Evolutionary conservation across 306 rosid genomes (phyloP).

Genomic region (Quercus suber): DNA sequence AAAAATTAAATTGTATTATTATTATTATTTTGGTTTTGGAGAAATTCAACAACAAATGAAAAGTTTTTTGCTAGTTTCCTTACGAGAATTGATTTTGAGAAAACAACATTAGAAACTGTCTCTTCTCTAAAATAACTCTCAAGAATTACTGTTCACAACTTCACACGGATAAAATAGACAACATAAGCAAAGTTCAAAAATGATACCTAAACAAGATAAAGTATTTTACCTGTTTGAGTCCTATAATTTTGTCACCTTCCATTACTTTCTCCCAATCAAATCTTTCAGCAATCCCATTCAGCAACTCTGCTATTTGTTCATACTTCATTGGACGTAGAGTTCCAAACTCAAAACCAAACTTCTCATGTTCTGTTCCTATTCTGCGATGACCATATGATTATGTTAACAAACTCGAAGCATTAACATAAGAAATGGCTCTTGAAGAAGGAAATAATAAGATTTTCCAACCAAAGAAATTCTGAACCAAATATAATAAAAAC

Average conservation of each 20-base stretch:
- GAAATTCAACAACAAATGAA: background rate
- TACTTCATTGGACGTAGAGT: slow-evolving; percentile 73
- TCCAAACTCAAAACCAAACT: slow-evolving; percentile 89
- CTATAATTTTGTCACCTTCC: slow-evolving; percentile 91
- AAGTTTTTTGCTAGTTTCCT: background rate
- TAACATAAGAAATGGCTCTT: background rate
- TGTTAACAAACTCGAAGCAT: background rate
- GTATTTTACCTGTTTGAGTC: slow-evolving; percentile 77
- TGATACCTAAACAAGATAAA: background rate
- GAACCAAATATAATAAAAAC: background rate
- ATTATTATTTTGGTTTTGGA: background rate
- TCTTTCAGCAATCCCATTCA: slow-evolving; percentile 84
- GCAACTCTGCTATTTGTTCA: slow-evolving; percentile 84
- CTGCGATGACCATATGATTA: slow-evolving; percentile 41
- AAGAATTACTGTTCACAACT: background rate
- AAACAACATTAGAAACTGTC: background rate
- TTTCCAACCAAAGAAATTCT: background rate
- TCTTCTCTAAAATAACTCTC: background rate
- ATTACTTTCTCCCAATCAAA: slow-evolving; percentile 91
- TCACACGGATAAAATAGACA: background rate
- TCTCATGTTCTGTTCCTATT: slow-evolving; percentile 99
- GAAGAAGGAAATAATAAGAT: background rate
- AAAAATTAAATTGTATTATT: background rate
- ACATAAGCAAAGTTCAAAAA: background rate
- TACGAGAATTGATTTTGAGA: background rate